A percentile compares a stretch with the other conserved stretches of the same genome.
These are phyloP conservation scores for Dictyostelium capitatum DNA, from an alignment of 78 protist genomes.

Conservation along the genomic window DNA sequence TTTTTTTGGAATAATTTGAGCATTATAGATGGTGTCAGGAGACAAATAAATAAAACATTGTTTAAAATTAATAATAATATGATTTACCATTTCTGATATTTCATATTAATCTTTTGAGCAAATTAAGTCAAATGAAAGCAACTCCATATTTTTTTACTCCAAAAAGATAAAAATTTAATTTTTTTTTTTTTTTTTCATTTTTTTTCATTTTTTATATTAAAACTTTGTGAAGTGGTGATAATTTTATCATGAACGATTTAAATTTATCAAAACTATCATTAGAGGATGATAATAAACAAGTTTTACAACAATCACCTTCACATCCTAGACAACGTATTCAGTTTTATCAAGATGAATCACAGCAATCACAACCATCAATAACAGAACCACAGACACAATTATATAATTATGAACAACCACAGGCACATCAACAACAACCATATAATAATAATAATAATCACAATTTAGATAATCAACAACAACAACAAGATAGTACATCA, in stretches of 20 bases:
- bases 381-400: not conserved
- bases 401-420: not conserved
- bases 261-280: slow-evolving; percentile 19
- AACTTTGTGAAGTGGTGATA: not conserved
- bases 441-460: not conserved
- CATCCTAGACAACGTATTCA: slow-evolving; percentile 30
- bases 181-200: slow-evolving; percentile 11
- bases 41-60: too few species aligned
- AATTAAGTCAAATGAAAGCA: too few species aligned
- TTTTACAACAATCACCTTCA: not conserved
- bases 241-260: not conserved
- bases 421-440: not conserved
- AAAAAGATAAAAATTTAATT: too few species aligned
- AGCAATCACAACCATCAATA: not conserved
- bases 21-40: too few species aligned
- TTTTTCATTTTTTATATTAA: not conserved
- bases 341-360: slow-evolving; percentile 15
- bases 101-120: too few species aligned
- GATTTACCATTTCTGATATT: too few species aligned
- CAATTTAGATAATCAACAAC: not conserved
- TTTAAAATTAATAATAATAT: too few species aligned
- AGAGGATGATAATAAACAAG: not conserved
- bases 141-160: too few species aligned
- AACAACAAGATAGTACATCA: not conserved
- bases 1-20: too few species aligned